Percentiles rank a stretch among this genome's conserved stretches.
phyloP scores from a whole-genome alignment of 192 early-diverging fungal genomes.

The Linnemannia elongata region DNA sequence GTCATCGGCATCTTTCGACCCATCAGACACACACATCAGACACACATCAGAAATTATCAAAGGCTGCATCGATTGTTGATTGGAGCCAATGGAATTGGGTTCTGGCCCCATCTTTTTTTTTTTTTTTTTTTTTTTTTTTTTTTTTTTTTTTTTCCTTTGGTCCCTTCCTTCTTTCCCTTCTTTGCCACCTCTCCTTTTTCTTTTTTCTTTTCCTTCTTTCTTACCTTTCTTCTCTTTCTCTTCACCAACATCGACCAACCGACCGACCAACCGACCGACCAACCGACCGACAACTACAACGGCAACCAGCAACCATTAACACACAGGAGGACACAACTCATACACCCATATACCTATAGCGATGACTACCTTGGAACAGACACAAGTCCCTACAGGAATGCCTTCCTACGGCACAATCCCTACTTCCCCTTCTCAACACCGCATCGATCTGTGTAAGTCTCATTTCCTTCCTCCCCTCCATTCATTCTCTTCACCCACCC shows the following conservation, averaged over 20 bases:
- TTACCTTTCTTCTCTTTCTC: neutral
- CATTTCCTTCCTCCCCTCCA: neutral
- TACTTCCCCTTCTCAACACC: neutral
- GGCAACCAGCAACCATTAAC: neutral
- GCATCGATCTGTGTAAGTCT: conserved; percentile 52
- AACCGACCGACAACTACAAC: neutral
- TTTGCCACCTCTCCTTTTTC: neutral
- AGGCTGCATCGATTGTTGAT: too few relatives aligned
- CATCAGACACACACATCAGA: too few relatives aligned
- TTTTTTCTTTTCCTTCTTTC: neutral
- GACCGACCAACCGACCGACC: neutral
- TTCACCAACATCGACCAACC: neutral
- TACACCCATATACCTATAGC: neutral
- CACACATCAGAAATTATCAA: too few relatives aligned
- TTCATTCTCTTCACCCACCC: neutral
- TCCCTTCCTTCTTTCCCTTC: neutral
- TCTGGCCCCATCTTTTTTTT: too few relatives aligned
- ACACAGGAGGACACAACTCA: neutral
- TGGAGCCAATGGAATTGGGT: too few relatives aligned
- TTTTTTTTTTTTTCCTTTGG: neutral
- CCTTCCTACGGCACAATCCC: conserved; percentile 25
- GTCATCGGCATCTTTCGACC: neutral
- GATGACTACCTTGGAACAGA: neutral
- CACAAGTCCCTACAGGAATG: neutral
- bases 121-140: neutral